Base-by-base conservation (phyloP, 257 asterid species). In the Solanum tarijense region DNA sequence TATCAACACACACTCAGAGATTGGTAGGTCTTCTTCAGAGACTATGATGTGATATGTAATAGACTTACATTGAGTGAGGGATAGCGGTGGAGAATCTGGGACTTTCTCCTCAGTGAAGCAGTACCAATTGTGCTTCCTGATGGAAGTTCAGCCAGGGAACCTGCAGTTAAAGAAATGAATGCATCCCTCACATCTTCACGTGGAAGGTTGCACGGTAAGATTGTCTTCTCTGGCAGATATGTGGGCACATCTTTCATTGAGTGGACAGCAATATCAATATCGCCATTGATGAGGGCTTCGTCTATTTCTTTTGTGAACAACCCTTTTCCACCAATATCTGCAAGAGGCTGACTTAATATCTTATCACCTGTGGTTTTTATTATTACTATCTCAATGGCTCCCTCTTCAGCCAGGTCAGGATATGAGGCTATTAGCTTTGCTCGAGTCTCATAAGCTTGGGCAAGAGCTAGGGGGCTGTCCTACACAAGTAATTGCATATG, bases 241-340 rank as follows among this genome's bases (percentile, higher is more conserved):
- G 99, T 97, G 0, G 99, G 99, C 31, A 97, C 99, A 89, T 97
- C 99, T 91, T 97, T 97, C 99, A 97, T 96, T 27, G 99, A 96
- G 93, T 97, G 99, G 36, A 97, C 99, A 87, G 99, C 99, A 75
- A 96, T 97, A 89, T 97, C 99, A 69, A 97, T 95, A 34, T 97
- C 98, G 36, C 93, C 90, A 90, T 95, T 94, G 79, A 97, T 89
- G 66, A 97, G 98, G 6, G 99, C 99, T 93, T 97, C 99, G 1
- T 97, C 99, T 83, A 96, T 97, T 91, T 96, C 99, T 91, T 97
- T 97, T 1, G 99, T 97, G 89, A 97, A 97, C 86, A 97, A 88
- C 62, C 99, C 99, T 94, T 97, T 97, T 60, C 99, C 99, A 68
- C 99, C 99, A 21, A 97, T 97, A 91, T 97, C 99, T 60, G 99